Evolutionary conservation across 768 basidiomycete species (phyloP).

Genomic region (Phallus indusiatus): DNA sequence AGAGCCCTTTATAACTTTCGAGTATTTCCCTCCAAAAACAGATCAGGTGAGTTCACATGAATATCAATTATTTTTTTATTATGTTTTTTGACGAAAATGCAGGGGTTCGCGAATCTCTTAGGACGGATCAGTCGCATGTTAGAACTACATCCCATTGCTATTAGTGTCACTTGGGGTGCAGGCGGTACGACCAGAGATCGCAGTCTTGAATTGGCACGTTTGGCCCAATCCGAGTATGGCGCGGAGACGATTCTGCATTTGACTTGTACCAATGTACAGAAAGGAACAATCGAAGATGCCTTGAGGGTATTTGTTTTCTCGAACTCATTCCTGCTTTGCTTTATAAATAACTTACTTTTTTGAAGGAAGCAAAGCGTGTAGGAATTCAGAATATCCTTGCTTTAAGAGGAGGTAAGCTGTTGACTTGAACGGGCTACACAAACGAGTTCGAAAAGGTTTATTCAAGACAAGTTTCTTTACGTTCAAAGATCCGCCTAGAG

Average conservation of each 20-base stretch:
- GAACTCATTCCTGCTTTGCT: background rate
- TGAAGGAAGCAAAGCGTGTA: constrained; percentile 62
- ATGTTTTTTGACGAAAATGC: constrained; percentile 9
- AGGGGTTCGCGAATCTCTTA: constrained; percentile 90
- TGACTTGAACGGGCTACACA: background rate
- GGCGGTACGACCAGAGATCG: constrained; percentile 87
- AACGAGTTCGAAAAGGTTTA: background rate
- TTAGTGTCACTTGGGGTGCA: constrained; percentile 97
- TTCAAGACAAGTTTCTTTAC: background rate
- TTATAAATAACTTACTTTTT: constrained; percentile 18
- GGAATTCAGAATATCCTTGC: constrained; percentile 89
- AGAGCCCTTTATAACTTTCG: constrained; percentile 84
- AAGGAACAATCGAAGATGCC: constrained; percentile 79
- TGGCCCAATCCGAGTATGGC: constrained; percentile 63
- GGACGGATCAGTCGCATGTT: constrained; percentile 78
- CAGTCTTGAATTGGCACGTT: constrained; percentile 75
- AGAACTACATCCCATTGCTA: constrained; percentile 67
- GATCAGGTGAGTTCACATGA: constrained; percentile 50
- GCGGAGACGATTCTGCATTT: constrained; percentile 88
- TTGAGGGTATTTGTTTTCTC: constrained; percentile 48
- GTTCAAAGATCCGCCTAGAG: constrained; percentile 76
- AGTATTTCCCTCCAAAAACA: constrained; percentile 96
- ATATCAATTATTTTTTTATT: background rate
- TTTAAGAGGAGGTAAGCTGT: constrained; percentile 69
- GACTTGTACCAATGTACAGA: constrained; percentile 95